These are phyloP conservation scores for Suzukiozyma palmioleophila DNA, from an alignment of 1,139 yeast genomes.

Conservation along the genomic window DNA sequence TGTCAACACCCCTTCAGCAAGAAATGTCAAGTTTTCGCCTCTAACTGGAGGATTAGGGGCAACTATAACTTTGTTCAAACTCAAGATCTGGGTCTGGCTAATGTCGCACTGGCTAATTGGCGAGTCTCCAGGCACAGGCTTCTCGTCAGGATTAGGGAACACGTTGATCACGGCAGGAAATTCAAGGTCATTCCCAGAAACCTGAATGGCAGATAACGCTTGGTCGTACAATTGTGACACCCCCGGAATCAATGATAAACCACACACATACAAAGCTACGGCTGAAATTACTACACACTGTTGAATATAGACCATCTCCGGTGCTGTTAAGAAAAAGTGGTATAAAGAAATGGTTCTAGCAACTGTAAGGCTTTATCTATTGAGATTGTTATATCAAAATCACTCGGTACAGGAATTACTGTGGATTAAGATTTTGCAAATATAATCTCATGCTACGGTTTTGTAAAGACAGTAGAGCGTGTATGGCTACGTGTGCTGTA, in stretches of 20 bases:
- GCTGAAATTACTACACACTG: slow-evolving; percentile 16
- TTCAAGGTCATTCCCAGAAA: not conserved
- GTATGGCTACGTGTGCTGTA: too few relatives aligned
- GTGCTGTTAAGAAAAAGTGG: not conserved
- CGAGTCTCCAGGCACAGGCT: slow-evolving; percentile 86
- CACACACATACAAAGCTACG: slow-evolving; percentile 16
- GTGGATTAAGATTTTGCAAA: too few relatives aligned
- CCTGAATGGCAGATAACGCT: slow-evolving; percentile 16
- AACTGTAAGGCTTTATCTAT: too few relatives aligned
- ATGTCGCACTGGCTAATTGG: slow-evolving; percentile 78
- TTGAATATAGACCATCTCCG: slow-evolving; percentile 25
- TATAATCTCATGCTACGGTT: too few relatives aligned
- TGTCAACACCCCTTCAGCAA: slow-evolving; percentile 63
- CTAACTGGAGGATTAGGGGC: slow-evolving; percentile 85
- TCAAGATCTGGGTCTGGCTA: slow-evolving; percentile 55
- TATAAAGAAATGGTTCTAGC: too few relatives aligned
- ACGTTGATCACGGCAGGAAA: not conserved
- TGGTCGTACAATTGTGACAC: slow-evolving; percentile 16
- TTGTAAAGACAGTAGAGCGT: too few relatives aligned
- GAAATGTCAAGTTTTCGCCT: slow-evolving; percentile 73
- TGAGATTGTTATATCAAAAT: too few relatives aligned
- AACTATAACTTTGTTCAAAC: slow-evolving; percentile 55
- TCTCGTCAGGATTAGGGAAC: slow-evolving; percentile 28
- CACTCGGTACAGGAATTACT: too few relatives aligned
- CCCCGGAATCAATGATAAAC: slow-evolving; percentile 20